These are phyloP conservation scores for Populus simonii DNA, from an alignment of 345 rosid genomes.

Conservation along the genomic window DNA sequence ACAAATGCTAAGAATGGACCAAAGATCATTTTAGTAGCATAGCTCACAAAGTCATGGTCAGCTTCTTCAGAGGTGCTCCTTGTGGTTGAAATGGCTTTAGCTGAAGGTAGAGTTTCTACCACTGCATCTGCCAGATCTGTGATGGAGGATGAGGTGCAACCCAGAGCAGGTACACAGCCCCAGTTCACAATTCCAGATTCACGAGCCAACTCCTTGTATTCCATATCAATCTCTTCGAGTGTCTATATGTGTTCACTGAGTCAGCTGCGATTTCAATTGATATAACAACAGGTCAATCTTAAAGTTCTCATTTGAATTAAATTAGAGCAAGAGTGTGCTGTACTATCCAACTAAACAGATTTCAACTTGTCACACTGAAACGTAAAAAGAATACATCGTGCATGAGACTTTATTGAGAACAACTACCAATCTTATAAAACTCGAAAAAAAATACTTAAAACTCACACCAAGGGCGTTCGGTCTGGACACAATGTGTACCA, in stretches of 20 bases:
- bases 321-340: not conserved
- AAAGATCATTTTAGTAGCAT: constrained; percentile 58
- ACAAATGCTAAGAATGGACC: constrained; percentile 74
- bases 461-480: not conserved
- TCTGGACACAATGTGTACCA: not conserved
- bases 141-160: constrained; percentile 77
- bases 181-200: constrained; percentile 90
- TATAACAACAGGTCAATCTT: not conserved
- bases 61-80: constrained; percentile 37
- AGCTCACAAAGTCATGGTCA: constrained; percentile 45
- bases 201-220: constrained; percentile 73
- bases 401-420: not conserved
- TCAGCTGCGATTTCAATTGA: constrained; percentile 45
- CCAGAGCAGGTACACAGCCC: constrained; percentile 89
- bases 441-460: not conserved
- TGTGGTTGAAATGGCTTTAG: constrained; percentile 46
- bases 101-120: constrained; percentile 79
- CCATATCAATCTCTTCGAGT: constrained; percentile 94
- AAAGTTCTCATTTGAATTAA: not conserved
- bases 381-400: not conserved
- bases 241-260: constrained; percentile 96
- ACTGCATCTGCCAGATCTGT: constrained; percentile 90
- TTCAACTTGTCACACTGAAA: not conserved
- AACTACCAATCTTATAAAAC: not conserved
- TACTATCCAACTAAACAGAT: not conserved